Percentiles rank a stretch among this genome's conserved stretches.
Evolutionary conservation across 164 flowering plant genomes (phyloP).

Genomic region (Liquidambar formosana): DNA sequence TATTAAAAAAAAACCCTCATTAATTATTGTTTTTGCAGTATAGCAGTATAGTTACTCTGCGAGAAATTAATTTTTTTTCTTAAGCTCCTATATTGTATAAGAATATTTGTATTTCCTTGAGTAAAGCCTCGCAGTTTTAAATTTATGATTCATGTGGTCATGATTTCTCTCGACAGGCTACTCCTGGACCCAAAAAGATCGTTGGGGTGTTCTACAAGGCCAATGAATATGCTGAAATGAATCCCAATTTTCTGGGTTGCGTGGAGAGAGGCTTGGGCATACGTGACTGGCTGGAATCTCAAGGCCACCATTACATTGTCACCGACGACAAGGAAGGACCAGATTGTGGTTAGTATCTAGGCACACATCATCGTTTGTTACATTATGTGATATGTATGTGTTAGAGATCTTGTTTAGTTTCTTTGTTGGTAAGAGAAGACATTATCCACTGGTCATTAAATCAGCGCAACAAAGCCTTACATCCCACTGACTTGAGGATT

Average conservation of each 20-base stretch:
- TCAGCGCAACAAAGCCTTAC: no score
- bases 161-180: constrained; percentile 44
- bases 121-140: no score
- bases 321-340: constrained; percentile 99
- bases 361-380: neutral
- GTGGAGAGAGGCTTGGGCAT: constrained; percentile 81
- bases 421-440: no score
- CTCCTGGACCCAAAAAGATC: constrained; percentile 83
- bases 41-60: no score
- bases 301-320: constrained; percentile 95
- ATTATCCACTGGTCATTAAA: no score
- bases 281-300: constrained; percentile 89
- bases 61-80: neutral
- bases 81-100: no score
- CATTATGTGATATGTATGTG: neutral
- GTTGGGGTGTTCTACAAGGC: constrained; percentile 99
- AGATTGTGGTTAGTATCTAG: constrained; percentile 56
- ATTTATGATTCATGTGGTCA: neutral
- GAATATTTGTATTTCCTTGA: no score
- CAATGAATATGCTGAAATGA: constrained; percentile 76
- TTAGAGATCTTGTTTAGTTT: no score
- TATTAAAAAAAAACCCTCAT: no score
- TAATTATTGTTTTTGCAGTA: no score
- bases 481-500: no score
- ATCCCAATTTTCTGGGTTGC: constrained; percentile 92